These are phyloP conservation scores for Edaphochlamys debaryana DNA, from an alignment of 139 green algal species.

Conservation along the genomic window DNA sequence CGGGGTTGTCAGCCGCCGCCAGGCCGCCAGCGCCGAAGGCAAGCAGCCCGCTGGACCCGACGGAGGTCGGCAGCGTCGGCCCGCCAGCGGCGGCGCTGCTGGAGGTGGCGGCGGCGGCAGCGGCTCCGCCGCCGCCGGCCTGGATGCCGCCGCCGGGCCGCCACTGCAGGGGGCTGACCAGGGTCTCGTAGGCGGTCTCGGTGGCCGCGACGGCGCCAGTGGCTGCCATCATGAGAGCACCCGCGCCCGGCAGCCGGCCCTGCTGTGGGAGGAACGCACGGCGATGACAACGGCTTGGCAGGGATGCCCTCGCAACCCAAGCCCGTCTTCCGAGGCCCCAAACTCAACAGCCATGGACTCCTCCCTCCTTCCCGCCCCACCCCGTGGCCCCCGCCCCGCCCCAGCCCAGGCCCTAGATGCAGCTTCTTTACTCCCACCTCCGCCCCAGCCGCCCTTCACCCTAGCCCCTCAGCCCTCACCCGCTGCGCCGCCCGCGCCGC, in stretches of 20 bases:
- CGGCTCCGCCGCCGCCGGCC: too few species aligned
- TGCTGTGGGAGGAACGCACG: background rate
- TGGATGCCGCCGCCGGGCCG: slow-evolving; percentile 33
- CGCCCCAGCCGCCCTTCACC: too few species aligned
- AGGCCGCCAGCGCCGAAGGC: background rate
- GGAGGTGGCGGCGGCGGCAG: too few species aligned
- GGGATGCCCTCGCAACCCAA: too few species aligned
- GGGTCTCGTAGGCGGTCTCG: slow-evolving; percentile 20
- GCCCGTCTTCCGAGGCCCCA: too few species aligned
- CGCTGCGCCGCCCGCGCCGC: slow-evolving; percentile 15
- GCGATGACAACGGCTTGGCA: too few species aligned
- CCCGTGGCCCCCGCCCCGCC: too few species aligned
- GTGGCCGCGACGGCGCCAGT: background rate
- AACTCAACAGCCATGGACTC: too few species aligned
- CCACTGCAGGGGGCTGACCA: slow-evolving; percentile 34
- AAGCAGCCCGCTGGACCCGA: background rate
- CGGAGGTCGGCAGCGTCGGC: background rate
- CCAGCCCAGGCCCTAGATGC: too few species aligned
- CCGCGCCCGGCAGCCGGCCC: background rate
- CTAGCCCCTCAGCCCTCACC: too few species aligned
- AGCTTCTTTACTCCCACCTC: too few species aligned
- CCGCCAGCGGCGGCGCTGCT: background rate
- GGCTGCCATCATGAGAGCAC: background rate
- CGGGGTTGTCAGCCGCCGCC: background rate
- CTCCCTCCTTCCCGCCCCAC: too few species aligned